Conservation (phyloP, 306 rosid genomes). For the Adenanthera pavonina region DNA sequence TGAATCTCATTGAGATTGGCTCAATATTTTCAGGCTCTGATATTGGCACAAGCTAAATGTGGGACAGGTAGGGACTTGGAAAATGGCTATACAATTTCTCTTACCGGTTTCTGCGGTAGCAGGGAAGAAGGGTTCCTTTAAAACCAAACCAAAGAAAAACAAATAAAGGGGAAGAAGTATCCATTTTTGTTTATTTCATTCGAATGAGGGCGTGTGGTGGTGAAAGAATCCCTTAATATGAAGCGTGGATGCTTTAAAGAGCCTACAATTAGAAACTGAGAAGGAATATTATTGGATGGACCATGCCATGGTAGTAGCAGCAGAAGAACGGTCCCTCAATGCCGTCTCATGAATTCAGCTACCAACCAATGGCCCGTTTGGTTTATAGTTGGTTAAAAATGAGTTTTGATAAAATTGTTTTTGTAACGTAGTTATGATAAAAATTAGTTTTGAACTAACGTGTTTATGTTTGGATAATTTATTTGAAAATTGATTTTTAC, state of each 20-base stretch:
- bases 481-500: too few relatives aligned
- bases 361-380: too few relatives aligned
- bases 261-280: slow-evolving; percentile 22
- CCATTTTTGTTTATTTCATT: background rate
- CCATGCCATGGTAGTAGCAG: slow-evolving; percentile 7
- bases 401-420: too few relatives aligned
- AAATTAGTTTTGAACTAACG: too few relatives aligned
- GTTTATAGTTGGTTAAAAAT: too few relatives aligned
- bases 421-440: too few relatives aligned
- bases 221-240: background rate
- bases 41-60: background rate
- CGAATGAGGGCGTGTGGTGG: background rate
- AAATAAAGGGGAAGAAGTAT: background rate
- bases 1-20: background rate
- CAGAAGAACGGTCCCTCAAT: slow-evolving; percentile 40
- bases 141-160: background rate
- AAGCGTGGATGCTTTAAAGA: slow-evolving; percentile 36
- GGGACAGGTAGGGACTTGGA: background rate
- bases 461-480: too few relatives aligned
- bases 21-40: background rate
- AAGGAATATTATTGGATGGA: slow-evolving; percentile 28
- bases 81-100: background rate
- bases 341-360: slow-evolving; percentile 30
- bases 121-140: background rate
- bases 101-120: background rate